Percentiles rank a stretch among this genome's conserved stretches.
Conservation (phyloP, 495 filamentous ascomycete species). For the Hypoxylon lenormandii region DNA sequence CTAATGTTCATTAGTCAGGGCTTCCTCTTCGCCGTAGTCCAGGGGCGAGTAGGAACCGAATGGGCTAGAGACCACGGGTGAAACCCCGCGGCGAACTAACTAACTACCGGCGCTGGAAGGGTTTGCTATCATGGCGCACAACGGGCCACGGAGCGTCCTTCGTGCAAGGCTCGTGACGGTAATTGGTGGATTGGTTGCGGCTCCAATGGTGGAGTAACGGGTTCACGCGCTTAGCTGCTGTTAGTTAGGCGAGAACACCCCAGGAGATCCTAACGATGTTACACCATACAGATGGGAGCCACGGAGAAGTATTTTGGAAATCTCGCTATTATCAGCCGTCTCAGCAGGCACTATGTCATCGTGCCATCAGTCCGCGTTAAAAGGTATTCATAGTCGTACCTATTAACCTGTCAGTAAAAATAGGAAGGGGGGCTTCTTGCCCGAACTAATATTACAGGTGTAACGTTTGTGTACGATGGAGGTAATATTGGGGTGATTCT, state of each 20-base stretch:
- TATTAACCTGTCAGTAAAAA: too few relatives aligned
- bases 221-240: slow-evolving; percentile 16
- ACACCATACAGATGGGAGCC: not conserved
- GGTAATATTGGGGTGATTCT: too few relatives aligned
- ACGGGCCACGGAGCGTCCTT: not conserved
- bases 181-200: slow-evolving; percentile 22
- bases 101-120: not conserved
- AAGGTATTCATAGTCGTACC: too few relatives aligned
- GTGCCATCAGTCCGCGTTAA: not conserved
- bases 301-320: slow-evolving; percentile 1
- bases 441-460: slow-evolving; percentile 10
- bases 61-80: not conserved
- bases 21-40: not conserved
- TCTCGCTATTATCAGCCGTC: not conserved
- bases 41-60: slow-evolving; percentile 3
- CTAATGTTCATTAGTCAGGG: not conserved
- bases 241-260: slow-evolving; percentile 13
- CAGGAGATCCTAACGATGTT: slow-evolving; percentile 22
- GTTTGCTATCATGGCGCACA: slow-evolving; percentile 16
- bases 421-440: not conserved
- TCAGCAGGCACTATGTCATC: slow-evolving; percentile 5
- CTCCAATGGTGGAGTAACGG: slow-evolving; percentile 20
- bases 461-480: not conserved
- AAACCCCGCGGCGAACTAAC: slow-evolving; percentile 1
- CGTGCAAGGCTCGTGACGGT: slow-evolving; percentile 4